Evolutionary conservation across 352 stramenopile genomes (phyloP).

Genomic region (Phytopythium chamaehyphon): DNA sequence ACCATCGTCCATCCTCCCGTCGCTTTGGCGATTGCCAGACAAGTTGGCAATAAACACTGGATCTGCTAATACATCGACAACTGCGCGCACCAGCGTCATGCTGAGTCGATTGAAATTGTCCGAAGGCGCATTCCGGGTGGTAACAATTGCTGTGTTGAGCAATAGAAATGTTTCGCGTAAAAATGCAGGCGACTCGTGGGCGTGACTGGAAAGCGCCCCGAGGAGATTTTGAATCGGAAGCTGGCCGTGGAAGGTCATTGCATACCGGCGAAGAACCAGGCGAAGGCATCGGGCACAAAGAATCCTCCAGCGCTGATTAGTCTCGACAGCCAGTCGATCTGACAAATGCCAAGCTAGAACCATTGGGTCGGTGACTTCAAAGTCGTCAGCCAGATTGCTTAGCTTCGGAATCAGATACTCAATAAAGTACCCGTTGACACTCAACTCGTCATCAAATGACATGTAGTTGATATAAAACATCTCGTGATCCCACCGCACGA

Average conservation of each 20-base stretch:
- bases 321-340: slow-evolving; percentile 60
- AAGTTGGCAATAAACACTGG: slow-evolving; percentile 46
- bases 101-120: slow-evolving; percentile 63
- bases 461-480: slow-evolving; percentile 77
- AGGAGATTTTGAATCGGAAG: slow-evolving; percentile 46
- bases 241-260: slow-evolving; percentile 77
- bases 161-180: slow-evolving; percentile 75
- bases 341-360: slow-evolving; percentile 80
- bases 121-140: slow-evolving; percentile 52
- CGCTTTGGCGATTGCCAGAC: slow-evolving; percentile 21
- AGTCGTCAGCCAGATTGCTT: slow-evolving; percentile 52
- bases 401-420: slow-evolving; percentile 69
- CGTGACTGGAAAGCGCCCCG: slow-evolving; percentile 53
- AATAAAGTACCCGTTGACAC: slow-evolving; percentile 82
- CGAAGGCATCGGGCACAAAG: slow-evolving; percentile 66
- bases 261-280: slow-evolving; percentile 66
- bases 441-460: slow-evolving; percentile 67
- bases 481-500: slow-evolving; percentile 67
- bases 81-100: slow-evolving; percentile 32
- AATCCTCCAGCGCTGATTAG: slow-evolving; percentile 52
- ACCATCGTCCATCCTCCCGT: slow-evolving; percentile 21
- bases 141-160: slow-evolving; percentile 69
- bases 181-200: slow-evolving; percentile 39
- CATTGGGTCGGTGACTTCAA: slow-evolving; percentile 68
- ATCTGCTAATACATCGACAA: slow-evolving; percentile 61